Percentiles rank a stretch among this genome's conserved stretches.
Evolutionary conservation across 768 basidiomycete species (phyloP).

Genomic region (Trametes villosa): DNA sequence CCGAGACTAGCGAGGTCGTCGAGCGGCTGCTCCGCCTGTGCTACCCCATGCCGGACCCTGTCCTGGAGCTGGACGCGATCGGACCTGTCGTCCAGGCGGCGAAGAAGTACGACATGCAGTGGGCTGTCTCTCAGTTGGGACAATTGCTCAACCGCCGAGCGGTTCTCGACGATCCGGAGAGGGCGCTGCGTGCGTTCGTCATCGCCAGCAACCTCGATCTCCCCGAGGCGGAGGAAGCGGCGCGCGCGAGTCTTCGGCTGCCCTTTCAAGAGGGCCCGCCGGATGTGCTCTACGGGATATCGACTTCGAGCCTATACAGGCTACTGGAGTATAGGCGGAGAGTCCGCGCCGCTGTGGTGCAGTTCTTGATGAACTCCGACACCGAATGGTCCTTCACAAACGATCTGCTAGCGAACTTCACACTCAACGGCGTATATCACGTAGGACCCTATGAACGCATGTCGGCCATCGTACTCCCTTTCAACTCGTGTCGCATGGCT

Average conservation of each 20-base stretch:
- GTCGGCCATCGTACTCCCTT: background rate
- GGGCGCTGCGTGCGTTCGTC: background rate
- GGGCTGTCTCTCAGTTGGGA: constrained; percentile 26
- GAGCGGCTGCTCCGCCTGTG: constrained; percentile 1
- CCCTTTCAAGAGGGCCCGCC: background rate
- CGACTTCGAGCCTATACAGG: background rate
- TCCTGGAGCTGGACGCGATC: constrained; percentile 52
- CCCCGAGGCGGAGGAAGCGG: background rate
- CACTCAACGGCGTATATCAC: background rate
- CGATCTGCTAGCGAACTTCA: background rate
- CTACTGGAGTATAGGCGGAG: background rate
- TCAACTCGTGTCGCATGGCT: background rate
- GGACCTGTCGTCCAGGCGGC: constrained; percentile 53
- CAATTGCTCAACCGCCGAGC: background rate
- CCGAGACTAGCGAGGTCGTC: background rate
- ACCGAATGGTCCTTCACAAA: background rate
- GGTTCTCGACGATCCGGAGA: background rate
- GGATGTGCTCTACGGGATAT: background rate
- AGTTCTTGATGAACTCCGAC: background rate
- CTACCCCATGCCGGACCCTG: constrained; percentile 15
- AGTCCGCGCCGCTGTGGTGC: background rate
- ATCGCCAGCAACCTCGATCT: background rate
- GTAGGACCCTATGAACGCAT: too few species aligned
- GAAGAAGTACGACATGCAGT: constrained; percentile 56
- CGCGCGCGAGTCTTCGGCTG: background rate